Evolutionary conservation across 495 filamentous ascomycete genomes (phyloP).

Genomic region (Aspergillus mulundensis): DNA sequence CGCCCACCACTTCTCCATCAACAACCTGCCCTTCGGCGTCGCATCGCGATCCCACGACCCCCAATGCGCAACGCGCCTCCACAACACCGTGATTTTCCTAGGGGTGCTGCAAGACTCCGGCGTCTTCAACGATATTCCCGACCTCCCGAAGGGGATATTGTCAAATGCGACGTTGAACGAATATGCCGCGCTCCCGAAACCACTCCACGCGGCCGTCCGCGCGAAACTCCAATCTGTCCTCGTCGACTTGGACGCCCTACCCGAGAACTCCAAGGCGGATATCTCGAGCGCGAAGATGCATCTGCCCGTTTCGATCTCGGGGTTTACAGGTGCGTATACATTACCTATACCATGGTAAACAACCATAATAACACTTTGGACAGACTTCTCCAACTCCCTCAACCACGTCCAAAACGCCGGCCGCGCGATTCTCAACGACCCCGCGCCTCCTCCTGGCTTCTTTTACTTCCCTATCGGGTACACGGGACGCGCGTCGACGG

Average conservation of each 20-base stretch:
- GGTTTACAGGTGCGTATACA: constrained; percentile 50
- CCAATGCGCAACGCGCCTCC: constrained; percentile 29
- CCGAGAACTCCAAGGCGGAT: constrained; percentile 42
- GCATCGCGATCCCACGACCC: constrained; percentile 51
- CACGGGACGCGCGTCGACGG: constrained; percentile 66
- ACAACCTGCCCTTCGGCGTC: constrained; percentile 84
- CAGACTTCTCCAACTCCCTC: constrained; percentile 67
- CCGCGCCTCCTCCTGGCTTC: constrained; percentile 27
- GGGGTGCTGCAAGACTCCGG: constrained; percentile 50
- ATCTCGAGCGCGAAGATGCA: constrained; percentile 60
- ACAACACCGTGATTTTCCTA: constrained; percentile 33
- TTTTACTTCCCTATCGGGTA: constrained; percentile 50
- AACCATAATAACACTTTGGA: background rate
- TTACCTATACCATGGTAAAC: constrained; percentile 18
- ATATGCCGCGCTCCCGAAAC: constrained; percentile 65
- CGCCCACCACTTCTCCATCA: constrained; percentile 44
- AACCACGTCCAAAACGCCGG: constrained; percentile 31
- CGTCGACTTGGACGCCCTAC: constrained; percentile 49
- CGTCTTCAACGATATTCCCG: constrained; percentile 15
- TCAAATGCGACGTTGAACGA: constrained; percentile 61
- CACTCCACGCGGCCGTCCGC: constrained; percentile 61
- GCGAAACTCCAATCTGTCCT: constrained; percentile 19
- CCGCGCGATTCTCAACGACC: constrained; percentile 33
- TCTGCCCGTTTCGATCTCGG: constrained; percentile 71
- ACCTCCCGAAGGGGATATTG: constrained; percentile 21